Percentiles rank a stretch among this genome's conserved stretches.
Conservation (phyloP, 2,329 filamentous ascomycete genomes). For the Aspergillus hortae region DNA sequence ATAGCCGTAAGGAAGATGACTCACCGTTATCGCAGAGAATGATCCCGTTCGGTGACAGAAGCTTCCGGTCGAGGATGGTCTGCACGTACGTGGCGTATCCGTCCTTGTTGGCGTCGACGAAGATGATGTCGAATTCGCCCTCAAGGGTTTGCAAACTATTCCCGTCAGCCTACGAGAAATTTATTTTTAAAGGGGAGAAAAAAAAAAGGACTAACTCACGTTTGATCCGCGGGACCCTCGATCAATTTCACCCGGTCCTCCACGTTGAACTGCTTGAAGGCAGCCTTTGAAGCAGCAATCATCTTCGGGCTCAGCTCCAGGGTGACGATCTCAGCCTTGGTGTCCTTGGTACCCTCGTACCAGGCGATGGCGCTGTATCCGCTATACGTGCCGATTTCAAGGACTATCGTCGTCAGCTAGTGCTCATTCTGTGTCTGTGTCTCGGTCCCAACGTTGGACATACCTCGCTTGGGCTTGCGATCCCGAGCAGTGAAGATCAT, state of each 20-base stretch:
- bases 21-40: conserved; percentile 3
- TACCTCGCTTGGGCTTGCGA: conserved; percentile 4
- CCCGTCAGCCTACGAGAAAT: neutral
- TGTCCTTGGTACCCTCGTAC: conserved; percentile 5
- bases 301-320: conserved; percentile 2
- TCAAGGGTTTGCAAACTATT: neutral
- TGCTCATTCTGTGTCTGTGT: neutral
- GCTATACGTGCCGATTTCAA: conserved; percentile 7
- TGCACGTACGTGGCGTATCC: conserved; percentile 4
- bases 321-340: conserved; percentile 5
- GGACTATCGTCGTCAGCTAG: neutral
- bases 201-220: neutral
- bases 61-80: conserved; percentile 4
- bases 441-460: neutral
- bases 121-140: neutral
- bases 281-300: conserved; percentile 2
- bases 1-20: neutral
- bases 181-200: neutral
- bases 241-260: conserved; percentile 4
- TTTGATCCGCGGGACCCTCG: conserved; percentile 4
- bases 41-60: conserved; percentile 5
- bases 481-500: conserved; percentile 4
- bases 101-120: conserved; percentile 5
- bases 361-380: conserved; percentile 8
- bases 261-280: conserved; percentile 4